Percentiles rank a stretch among this genome's conserved stretches.
phyloP scores from a whole-genome alignment of 2,329 filamentous ascomycete genomes.

The Huntiella abstrusa region DNA sequence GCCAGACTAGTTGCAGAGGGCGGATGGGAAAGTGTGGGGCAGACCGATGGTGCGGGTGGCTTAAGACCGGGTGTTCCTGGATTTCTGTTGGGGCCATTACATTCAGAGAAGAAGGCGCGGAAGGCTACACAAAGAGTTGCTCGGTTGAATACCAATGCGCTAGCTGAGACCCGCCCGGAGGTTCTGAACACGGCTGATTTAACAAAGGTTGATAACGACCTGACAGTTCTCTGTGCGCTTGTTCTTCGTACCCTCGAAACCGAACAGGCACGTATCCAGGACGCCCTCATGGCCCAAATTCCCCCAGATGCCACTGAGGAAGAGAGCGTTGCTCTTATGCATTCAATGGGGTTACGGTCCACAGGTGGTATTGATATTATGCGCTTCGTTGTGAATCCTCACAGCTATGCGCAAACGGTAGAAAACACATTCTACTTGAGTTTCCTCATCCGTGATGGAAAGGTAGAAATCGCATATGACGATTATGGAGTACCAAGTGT shows the following conservation, averaged over 20 bases:
- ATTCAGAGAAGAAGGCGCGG: slow-evolving; percentile 67
- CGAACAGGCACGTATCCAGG: slow-evolving; percentile 28
- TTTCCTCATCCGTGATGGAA: slow-evolving; percentile 79
- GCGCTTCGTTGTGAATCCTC: slow-evolving; percentile 76
- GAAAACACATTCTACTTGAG: slow-evolving; percentile 96
- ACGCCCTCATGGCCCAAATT: slow-evolving; percentile 24
- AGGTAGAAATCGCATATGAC: slow-evolving; percentile 55
- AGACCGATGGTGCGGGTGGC: slow-evolving; percentile 50
- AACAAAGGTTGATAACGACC: slow-evolving; percentile 56
- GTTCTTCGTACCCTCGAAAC: slow-evolving; percentile 45
- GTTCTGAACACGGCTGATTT: slow-evolving; percentile 59
- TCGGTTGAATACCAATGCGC: slow-evolving; percentile 47
- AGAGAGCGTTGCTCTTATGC: slow-evolving; percentile 36
- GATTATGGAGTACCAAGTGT: slow-evolving; percentile 45
- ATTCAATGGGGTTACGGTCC: slow-evolving; percentile 43
- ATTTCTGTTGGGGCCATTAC: slow-evolving; percentile 76
- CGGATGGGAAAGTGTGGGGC: slow-evolving; percentile 73
- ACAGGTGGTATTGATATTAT: slow-evolving; percentile 62
- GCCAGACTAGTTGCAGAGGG: slow-evolving; percentile 63
- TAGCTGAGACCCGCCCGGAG: slow-evolving; percentile 56
- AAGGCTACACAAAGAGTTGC: slow-evolving; percentile 52
- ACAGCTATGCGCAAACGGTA: slow-evolving; percentile 81
- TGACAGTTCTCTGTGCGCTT: slow-evolving; percentile 59
- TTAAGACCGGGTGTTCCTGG: slow-evolving; percentile 55
- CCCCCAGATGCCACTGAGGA: slow-evolving; percentile 25